Base-by-base conservation (phyloP, 306 rosid genomes). In the Cotoneaster glaucophyllus region DNA sequence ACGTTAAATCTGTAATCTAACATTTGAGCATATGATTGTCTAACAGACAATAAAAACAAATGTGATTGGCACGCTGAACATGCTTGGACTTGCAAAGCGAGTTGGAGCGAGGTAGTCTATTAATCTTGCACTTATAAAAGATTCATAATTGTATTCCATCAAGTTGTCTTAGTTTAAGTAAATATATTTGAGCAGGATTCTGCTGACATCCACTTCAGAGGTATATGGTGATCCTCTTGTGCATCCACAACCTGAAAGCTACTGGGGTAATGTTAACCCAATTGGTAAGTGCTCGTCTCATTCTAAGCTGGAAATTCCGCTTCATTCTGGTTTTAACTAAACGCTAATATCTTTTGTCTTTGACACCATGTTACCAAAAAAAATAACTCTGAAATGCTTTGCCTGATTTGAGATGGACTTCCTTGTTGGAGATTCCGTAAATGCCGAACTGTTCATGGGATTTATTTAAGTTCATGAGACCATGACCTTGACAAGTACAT, bases 251-350 rank as follows among this genome's bases (percentile, higher is more conserved):
- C 86, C 92, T 24, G 98, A 95, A 81, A 85, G 78, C 80, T 95
- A 95, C 61, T 95, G 98, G 98, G 98, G 98, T 64, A 95, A 95
- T 86, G 98, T 95, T 34, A 95, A 95, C 84, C 98, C 98, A 48
- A 95, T 88, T 57, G 98, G 98, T 95, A 88, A 56, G 74, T 79
- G 68, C n/a, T 81, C 81, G 50, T 76, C 82, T 87, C 70, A 14
- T 26, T 69, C 75, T 57, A 77, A 29, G 32, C 48, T 54, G 71
- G 54, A 78, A 78, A 41, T n/a, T 44, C n/a, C 13, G n/a, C 77
- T 64, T 15, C 57, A 37, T 56, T 74, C 56, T 34, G 8, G 39
- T 34, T 34, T 34, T 34, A 34, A 34, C 39, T 37, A 37, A 37
- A 37, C 2, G 10, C 41, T 37, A 37, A 37, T 37, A 37, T 37